Evolutionary conservation across 129 eudicot genomes (phyloP).

Genomic region (Deinandra increscens): DNA sequence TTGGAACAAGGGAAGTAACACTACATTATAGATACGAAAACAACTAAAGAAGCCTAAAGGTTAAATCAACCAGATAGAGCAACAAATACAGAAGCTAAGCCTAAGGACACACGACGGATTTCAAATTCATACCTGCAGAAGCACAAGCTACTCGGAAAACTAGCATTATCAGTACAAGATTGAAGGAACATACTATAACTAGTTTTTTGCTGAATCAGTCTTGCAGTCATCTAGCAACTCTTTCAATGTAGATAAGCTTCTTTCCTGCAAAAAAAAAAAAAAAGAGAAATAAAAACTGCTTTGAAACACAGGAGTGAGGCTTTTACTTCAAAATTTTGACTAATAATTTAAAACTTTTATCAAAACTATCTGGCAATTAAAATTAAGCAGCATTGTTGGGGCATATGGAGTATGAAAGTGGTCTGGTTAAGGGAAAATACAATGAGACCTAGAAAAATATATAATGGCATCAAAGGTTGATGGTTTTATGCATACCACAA

Average conservation of each 20-base stretch:
- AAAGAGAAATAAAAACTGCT: background rate
- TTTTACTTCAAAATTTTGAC: background rate
- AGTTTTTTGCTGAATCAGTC: constrained; percentile 47
- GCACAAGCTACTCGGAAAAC: constrained; percentile 13
- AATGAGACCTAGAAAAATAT: background rate
- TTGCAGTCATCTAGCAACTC: constrained; percentile 62
- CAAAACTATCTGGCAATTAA: background rate
- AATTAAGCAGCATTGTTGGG: background rate
- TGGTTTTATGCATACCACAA: background rate
- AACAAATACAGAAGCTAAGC: constrained; percentile 11
- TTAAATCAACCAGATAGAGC: constrained; percentile 4
- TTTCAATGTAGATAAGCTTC: constrained; percentile 45
- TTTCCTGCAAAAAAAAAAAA: constrained; percentile 46
- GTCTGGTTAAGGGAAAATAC: background rate
- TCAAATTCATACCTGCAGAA: constrained; percentile 20
- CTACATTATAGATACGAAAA: constrained; percentile 6
- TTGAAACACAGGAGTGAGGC: background rate
- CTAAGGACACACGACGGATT: background rate
- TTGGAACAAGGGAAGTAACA: constrained; percentile 14
- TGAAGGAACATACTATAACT: constrained; percentile 9
- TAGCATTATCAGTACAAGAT: constrained; percentile 19
- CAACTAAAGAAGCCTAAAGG: constrained; percentile 8
- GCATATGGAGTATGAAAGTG: background rate
- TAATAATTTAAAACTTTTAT: background rate
- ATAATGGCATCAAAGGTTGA: background rate